Base-by-base conservation (phyloP, 305 asterid species). In the Rubia peregrina region DNA sequence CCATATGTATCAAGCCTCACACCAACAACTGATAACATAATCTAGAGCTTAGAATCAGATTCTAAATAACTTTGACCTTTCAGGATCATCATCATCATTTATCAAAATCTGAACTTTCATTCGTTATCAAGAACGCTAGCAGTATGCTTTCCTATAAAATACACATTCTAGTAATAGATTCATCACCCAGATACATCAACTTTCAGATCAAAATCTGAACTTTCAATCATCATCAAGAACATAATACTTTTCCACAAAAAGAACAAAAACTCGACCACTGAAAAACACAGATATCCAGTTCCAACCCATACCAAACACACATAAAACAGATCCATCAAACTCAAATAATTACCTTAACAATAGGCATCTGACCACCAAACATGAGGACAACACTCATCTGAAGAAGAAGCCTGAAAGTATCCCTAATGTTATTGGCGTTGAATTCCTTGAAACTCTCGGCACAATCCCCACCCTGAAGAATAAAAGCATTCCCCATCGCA, bases 391-490 rank as follows among this genome's bases (percentile, higher is more conserved):
- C 96, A 30, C 95, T 72, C 96, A 89, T 89, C 89, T 86, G 96
- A 55, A 87, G 92, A 11, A 89, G 79, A 71, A 89, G 80, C 73
- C 92, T 82, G 77, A 90, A 90, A 51, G 96, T 90, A 74, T 90
- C 95, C 40, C 95, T 84, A 36, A 85, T 87, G 60, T 89, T 81
- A 73, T 82, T 83, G 10, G 94, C 91, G 69, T 87, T 87, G 70
- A 89, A 89, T 61, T 89, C 94, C 87, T 89, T 87, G 76, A 89
- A 89, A 67, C 96, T 85, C 85, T 87, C 96, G 55, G 92, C 92
- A 65, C 96, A 89, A 72, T 89, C 96, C 16, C 96, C 96, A 60
- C 93, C 94, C 69, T 87, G 96, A 70, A 89, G 78, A 22, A 89
- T 77, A 73, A 81, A 62, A 65, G 96, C 94, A 13, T 82, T 83